These are phyloP conservation scores for Paecilomyces niveus DNA, from an alignment of 2,329 filamentous ascomycete species.

Conservation along the genomic window DNA sequence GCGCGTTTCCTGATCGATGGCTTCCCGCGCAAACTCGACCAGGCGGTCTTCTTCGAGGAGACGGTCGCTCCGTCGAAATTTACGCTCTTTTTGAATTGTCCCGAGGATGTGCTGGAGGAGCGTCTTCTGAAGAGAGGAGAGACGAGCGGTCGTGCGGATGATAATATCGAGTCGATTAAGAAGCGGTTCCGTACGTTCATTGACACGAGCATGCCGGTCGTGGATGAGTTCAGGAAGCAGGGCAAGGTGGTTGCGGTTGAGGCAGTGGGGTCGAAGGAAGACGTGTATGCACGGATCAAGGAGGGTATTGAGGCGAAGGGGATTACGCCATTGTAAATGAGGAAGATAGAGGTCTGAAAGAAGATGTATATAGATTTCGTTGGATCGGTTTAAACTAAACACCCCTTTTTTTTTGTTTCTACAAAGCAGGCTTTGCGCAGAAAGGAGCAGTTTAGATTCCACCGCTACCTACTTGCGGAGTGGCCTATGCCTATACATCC, in stretches of 20 bases:
- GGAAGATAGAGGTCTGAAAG: not conserved
- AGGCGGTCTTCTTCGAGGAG: conserved; percentile 89
- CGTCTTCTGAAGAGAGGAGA: conserved; percentile 82
- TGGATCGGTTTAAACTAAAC: not conserved
- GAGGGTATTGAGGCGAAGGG: conserved; percentile 40
- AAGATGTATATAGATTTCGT: not conserved
- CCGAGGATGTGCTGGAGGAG: conserved; percentile 79
- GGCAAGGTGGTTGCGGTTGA: conserved; percentile 73
- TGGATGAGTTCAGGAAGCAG: conserved; percentile 72
- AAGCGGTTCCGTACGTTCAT: conserved; percentile 94
- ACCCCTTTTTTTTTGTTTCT: conserved; percentile 6
- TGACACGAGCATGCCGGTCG: conserved; percentile 96
- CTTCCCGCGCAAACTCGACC: conserved; percentile 95
- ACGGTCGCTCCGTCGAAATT: conserved; percentile 75
- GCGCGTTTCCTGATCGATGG: conserved; percentile 71
- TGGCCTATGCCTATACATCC: not conserved
- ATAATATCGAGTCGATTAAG: conserved; percentile 91
- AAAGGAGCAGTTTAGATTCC: not conserved
- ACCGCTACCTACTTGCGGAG: not conserved
- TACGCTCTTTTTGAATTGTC: conserved; percentile 91
- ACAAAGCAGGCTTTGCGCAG: not conserved
- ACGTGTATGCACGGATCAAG: conserved; percentile 53
- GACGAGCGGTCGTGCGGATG: conserved; percentile 84
- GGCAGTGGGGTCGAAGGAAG: conserved; percentile 61
- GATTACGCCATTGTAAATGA: conserved; percentile 15